Base-by-base conservation (phyloP, 441 rosid species). In the Brassica hybrid region DNA sequence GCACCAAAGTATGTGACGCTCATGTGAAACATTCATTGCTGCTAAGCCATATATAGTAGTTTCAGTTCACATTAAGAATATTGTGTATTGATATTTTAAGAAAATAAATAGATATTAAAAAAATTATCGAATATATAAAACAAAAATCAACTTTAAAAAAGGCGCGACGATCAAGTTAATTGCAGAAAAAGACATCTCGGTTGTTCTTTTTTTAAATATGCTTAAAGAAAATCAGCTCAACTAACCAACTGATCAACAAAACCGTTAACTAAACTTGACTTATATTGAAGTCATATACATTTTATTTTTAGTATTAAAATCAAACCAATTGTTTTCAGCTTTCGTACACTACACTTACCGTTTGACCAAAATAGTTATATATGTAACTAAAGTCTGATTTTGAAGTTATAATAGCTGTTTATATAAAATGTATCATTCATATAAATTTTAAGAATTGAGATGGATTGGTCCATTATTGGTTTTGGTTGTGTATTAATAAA, bases 401-500 rank as follows among this genome's bases (percentile, higher is more conserved):
- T 64, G 38, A 64, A 56, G 57, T 58, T 72, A 32, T 50, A 21
- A n/a, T 8, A 50, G 10, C 17, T 11, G 50, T 17, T 36, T 36
- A 7, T 36, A 36, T 36, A 36, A 8, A 36, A 69, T 56, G 50
- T 32, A 17, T 32, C 8, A 27, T 27, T 17, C 7, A 56, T 50
- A 32, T 18, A 61, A 34, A 67, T 45, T 60, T 58, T 12, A 25
- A 75, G 50, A 69, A 67, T 43, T 17, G 67, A 23, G 45, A 70
- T 70, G 3, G 58, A 70, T 50, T 50, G 75, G 66, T 76, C 34
- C 75, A 64, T 36, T 9, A 36, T 36, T 36, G 12, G 56, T 36
- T 70, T 63, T 41, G 75, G 45, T 52, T 61, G 25, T 32, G 18
- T 67, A 59, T 67, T 56, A 75, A 17, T 17, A 36, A 48, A 17